Evolutionary conservation across 148 eudicot species (phyloP), one percentile per base, ranked within the genome.

Genomic region (Nepenthes gracilis): DNA sequence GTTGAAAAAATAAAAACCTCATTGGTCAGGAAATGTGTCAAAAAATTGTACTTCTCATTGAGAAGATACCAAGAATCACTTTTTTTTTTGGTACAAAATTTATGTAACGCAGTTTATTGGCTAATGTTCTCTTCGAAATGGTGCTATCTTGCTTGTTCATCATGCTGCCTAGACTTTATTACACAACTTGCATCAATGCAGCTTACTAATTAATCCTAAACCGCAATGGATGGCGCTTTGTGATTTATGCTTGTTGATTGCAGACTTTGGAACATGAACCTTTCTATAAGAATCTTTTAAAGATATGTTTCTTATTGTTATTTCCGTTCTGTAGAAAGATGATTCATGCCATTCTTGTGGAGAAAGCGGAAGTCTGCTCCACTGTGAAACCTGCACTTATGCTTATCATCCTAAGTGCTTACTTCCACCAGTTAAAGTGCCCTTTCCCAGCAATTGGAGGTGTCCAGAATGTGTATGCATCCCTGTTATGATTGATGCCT

Each of bases 391-490:
- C 15, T 89, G 97, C 65, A 82, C 85, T 73, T 93, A 89, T 69
- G 63, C 84, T 6, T 89, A 93, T 76, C 99, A 93, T 64, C 87
- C 92, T n/a, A 86, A 77, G 68, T 93, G 99, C 72, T 78, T 93
- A 71, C 60, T 83, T 60, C 89, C 91, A 33, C 79, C 85, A 5
- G 12, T 86, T 58, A 93, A 83, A 83, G 89, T 81, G 61, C 97
- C 97, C 68, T 72, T 74, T 64, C 95, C 99, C 52, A 70, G 60
- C 71, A 74, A 62, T 69, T 93, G 99, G 97, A 84, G 78, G 56
- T 89, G 97, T 67, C 97, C 95, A 43, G 92, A 89, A 81, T 93
- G 97, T 69, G 97, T 93, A 88, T 45, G 95, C 57, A 62, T 67
- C 69, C 59, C 12, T 61, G 35, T 47, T 13, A 38, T n/a, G 12